Conservation (phyloP, 176 grass and related monocot genomes). For the Triticum turgidum region DNA sequence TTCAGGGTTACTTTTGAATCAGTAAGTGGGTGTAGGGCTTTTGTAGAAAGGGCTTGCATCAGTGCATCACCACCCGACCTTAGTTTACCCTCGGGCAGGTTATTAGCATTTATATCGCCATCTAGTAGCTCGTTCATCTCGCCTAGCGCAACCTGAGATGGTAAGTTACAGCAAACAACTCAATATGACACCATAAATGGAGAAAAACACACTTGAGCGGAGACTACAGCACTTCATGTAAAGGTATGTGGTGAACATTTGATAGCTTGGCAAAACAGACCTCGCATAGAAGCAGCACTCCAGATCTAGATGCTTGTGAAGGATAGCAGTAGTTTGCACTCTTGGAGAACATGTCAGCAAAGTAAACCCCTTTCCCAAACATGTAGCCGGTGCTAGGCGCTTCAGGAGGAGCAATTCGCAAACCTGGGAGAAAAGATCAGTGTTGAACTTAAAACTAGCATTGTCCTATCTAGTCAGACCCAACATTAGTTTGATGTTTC, state of each 20-base stretch:
- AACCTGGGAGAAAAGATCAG: slow-evolving; percentile 45
- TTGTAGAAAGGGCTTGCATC: slow-evolving; percentile 3
- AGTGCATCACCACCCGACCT: slow-evolving; percentile 49
- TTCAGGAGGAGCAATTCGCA: slow-evolving; percentile 95
- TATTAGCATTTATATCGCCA: slow-evolving; percentile 66
- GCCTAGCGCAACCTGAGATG: slow-evolving; percentile 77
- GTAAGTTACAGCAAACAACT: background rate
- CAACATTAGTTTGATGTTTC: background rate
- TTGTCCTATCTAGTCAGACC: background rate
- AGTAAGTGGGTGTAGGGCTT: background rate
- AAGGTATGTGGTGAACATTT: background rate
- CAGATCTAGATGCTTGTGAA: slow-evolving; percentile 60
- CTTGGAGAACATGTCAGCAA: slow-evolving; percentile 97
- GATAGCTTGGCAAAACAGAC: slow-evolving; percentile 28
- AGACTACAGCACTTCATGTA: background rate
- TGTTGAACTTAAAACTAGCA: slow-evolving; percentile 6
- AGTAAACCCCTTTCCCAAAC: slow-evolving; percentile 95
- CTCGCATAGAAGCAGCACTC: slow-evolving; percentile 88
- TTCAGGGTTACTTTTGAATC: background rate
- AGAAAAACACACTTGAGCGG: background rate
- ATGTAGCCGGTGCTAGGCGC: slow-evolving; percentile 90
- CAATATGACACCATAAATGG: background rate
- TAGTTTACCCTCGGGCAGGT: slow-evolving; percentile 75
- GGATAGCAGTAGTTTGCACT: slow-evolving; percentile 88
- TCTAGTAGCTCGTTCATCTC: slow-evolving; percentile 68